Percentiles rank a stretch among this genome's conserved stretches.
Evolutionary conservation across 176 grass and related monocot species (phyloP).

Genomic region (Aegilops sharonensis): DNA sequence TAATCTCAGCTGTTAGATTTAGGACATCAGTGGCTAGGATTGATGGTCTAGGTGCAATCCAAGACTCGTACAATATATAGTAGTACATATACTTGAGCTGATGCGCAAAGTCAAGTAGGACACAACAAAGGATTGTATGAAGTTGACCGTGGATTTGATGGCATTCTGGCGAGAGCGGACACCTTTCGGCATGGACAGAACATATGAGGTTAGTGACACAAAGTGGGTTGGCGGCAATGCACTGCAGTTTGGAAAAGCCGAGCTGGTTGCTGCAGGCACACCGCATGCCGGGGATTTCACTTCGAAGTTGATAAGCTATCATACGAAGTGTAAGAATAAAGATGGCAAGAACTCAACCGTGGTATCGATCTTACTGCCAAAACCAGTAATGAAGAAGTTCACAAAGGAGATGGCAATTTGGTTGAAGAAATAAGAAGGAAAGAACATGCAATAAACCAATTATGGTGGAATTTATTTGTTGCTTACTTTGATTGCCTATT

Average conservation of each 20-base stretch:
- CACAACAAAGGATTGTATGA: not conserved
- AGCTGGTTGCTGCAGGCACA: not conserved
- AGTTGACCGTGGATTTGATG: slow-evolving; percentile 1
- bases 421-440: not conserved
- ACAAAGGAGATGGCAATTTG: not conserved
- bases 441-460: not conserved
- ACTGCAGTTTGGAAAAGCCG: not conserved
- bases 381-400: not conserved
- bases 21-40: no score
- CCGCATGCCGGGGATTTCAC: not conserved
- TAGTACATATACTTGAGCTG: not conserved
- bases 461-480: not conserved
- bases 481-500: not conserved
- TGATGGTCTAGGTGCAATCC: no score
- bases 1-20: no score
- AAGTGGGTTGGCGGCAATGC: not conserved
- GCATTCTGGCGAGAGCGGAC: not conserved
- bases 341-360: not conserved
- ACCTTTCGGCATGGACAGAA: not conserved
- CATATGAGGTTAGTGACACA: not conserved
- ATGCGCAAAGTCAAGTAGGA: not conserved
- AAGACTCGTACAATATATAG: no score
- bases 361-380: slow-evolving; percentile 7
- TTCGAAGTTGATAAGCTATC: slow-evolving; percentile 2
- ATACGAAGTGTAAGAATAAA: not conserved